Conservation (phyloP, 1,139 yeast species). For the Taphrina flavorubra region DNA sequence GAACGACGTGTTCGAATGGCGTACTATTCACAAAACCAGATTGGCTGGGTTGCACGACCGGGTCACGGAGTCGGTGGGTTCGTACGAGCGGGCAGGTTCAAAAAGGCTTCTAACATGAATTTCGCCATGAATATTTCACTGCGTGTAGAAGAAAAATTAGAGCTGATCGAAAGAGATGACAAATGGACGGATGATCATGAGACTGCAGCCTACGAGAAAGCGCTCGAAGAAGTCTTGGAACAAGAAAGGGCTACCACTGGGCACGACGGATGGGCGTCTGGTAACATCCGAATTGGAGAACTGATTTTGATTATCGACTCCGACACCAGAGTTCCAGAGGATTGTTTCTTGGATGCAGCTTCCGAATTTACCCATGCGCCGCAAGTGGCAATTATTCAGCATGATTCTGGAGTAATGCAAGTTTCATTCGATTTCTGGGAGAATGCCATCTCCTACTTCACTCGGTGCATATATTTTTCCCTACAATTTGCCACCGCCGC, state of each 20-base stretch:
- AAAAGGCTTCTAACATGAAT: constrained; percentile 41
- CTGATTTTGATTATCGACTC: constrained; percentile 45
- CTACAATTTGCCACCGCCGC: constrained; percentile 45
- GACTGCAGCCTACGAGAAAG: constrained; percentile 42
- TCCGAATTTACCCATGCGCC: constrained; percentile 45
- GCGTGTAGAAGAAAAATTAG: constrained; percentile 44
- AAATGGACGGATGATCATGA: constrained; percentile 43
- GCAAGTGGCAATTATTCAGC: constrained; percentile 45
- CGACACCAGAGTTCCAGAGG: constrained; percentile 45
- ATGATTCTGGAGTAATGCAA: constrained; percentile 45
- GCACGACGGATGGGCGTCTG: constrained; percentile 44
- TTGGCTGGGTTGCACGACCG: constrained; percentile 45
- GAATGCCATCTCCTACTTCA: constrained; percentile 45
- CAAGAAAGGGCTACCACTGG: constrained; percentile 38
- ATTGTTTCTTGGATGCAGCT: constrained; percentile 46
- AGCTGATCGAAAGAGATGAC: constrained; percentile 42
- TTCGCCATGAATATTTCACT: constrained; percentile 43
- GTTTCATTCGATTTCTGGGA: constrained; percentile 45
- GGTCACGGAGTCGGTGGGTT: constrained; percentile 44
- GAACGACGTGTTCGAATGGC: constrained; percentile 41
- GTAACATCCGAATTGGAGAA: constrained; percentile 46
- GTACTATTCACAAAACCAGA: constrained; percentile 44
- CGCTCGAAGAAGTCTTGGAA: constrained; percentile 41
- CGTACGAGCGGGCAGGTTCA: constrained; percentile 40
- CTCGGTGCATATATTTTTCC: constrained; percentile 44